phyloP scores from a whole-genome alignment of 176 grass and related monocot genomes.

The barley (Hordeum vulgare) region MorexV3_pseudomolecules_assembly NC_058521.1:573439696-573440195 shows the following conservation, averaged over 20 bases:
- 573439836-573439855: neutral
- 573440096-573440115: no score
- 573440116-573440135: no score
- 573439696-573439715: neutral
- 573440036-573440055: no score
- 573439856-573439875: neutral
- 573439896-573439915: neutral
- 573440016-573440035: no score
- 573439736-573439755: neutral
- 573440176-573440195: no score
- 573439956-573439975: neutral
- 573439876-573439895: neutral
- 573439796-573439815: neutral
- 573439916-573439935: no score
- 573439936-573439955: neutral
- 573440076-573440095: no score
- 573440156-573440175: neutral
- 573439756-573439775: slow-evolving; percentile 8
- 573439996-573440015: no score
- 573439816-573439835: neutral
- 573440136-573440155: no score
- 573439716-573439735: neutral
- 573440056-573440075: no score
- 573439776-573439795: neutral
- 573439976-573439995: neutral